Evolutionary conservation across 1,139 yeast genomes (phyloP), one percentile per base, ranked within the genome.

Genomic region (Geotrichum fermentans): DNA sequence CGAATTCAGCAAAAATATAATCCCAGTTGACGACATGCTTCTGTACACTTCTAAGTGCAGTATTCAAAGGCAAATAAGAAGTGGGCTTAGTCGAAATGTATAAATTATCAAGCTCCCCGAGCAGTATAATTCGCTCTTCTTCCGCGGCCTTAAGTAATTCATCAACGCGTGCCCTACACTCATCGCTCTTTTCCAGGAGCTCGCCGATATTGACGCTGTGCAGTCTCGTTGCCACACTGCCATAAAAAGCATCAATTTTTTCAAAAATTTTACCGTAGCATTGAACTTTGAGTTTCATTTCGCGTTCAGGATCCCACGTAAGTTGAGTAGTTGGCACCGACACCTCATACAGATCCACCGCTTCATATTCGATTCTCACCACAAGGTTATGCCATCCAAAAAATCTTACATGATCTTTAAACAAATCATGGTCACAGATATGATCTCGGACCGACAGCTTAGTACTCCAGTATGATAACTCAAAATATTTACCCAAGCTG

Each of bases 401-500:
- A 61, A 83, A 89, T 55, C 92, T 78, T 16, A 84, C 79, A 63
- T 89, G 96, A 55, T 83, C 86, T 45, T 81, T 78, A 58, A 87
- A 84, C 52, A 83, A 81, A 60, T 87, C 87, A 64, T 92, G 97
- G 1, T 73, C 66, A 64, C 98, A 94, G 26, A 74, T 70, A 1
- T 82, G 83, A 21, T 61, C 79, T 67, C 58, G 73, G 66, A 60
- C 64, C 52, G 56, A 71, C 56, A 63, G 63, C 55, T 59, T 69
- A 57, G 56, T 63, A 45, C 95, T 88, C 84, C 95, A 89, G 62
- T 89, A 90, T 36, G 84, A 73, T 24, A 90, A 69, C 66, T 94
- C 97, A 40, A 94, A 72, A 61, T 86, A 94, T 62, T 92, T 94
- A 0, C 98, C 98, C 64, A 94, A 81, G 0, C 97, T 90, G 56